Evolutionary conservation across 768 basidiomycete genomes (phyloP).

Genomic region (Fistulinella prunicolor): DNA sequence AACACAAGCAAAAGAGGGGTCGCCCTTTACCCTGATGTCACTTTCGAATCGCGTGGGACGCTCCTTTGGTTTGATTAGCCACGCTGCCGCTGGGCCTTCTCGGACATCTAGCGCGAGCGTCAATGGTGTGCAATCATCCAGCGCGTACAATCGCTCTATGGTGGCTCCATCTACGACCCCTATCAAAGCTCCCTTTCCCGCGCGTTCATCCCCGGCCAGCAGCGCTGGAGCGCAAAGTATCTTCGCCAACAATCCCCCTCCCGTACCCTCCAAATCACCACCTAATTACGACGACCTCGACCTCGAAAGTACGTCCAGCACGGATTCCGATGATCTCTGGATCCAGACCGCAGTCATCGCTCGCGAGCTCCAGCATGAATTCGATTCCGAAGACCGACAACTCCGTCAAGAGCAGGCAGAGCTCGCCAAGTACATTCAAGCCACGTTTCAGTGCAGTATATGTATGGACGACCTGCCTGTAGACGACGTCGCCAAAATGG

Average conservation of each 20-base stretch:
- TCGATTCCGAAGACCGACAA: slow-evolving; percentile 39
- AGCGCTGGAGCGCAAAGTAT: slow-evolving; percentile 20
- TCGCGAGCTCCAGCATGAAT: slow-evolving; percentile 33
- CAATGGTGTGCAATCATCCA: too few species aligned
- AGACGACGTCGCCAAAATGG: slow-evolving; percentile 42
- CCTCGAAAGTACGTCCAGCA: background rate
- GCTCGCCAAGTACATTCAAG: slow-evolving; percentile 30
- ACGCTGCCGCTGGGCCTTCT: slow-evolving; percentile 27
- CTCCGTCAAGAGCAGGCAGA: slow-evolving; percentile 35
- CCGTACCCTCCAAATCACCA: slow-evolving; percentile 13
- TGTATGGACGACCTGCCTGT: slow-evolving; percentile 51
- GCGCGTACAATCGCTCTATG: too few species aligned
- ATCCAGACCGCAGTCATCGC: slow-evolving; percentile 18
- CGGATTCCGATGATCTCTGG: slow-evolving; percentile 6
- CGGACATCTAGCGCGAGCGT: too few species aligned
- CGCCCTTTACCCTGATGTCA: background rate
- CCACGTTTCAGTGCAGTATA: slow-evolving; percentile 50
- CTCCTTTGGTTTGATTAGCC: slow-evolving; percentile 10
- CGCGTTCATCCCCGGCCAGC: background rate
- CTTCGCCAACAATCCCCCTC: slow-evolving; percentile 27
- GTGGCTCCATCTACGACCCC: background rate
- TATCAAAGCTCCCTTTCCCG: background rate
- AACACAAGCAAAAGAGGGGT: background rate
- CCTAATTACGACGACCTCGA: slow-evolving; percentile 15
- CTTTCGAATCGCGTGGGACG: background rate